Evolutionary conservation across 1,284 basidiomycete genomes (phyloP), one percentile per base, ranked within the genome.

Genomic region (Rhodotorula mucilaginosa): DNA sequence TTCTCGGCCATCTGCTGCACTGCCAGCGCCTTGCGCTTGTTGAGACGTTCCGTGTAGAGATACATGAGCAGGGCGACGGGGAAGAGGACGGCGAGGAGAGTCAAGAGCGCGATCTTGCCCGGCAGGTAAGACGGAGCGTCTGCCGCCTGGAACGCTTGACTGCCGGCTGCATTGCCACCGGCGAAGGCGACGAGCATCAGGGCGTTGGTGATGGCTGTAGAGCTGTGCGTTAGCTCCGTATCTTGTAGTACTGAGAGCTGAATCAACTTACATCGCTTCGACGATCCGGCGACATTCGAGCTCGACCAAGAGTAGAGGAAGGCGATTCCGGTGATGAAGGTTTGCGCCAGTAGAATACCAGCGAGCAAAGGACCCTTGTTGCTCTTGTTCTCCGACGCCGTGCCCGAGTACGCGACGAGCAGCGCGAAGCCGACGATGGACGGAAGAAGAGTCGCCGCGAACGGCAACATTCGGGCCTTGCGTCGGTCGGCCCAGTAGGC

Each of bases 251-350:
- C 16, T 15, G 63, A 64, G 29, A 13, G 31, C 21, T 13, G 18
- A 21, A 3, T 6, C 19, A 44, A 31, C 68, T 16, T 18, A 59
- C 76, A 52, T 39, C 77, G 89, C 83, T 89, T 89, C 2, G 87
- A 89, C 66, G 87, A 86, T 2, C 88, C 89, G 52, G 85, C 85
- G 0, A 86, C 88, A 77, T 89, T 89, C 61, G 86, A 86, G 3
- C 87, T 87, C 68, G 88, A 88, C 76, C 88, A 89, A 0, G 87
- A 86, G 73, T 88, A 89, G 26, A 89, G 83, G 0, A 86, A 84
- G 0, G 87, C 84, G 15, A 89, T 79, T 0, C 87, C 84, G 63
- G 85, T 86, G 18, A 87, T 87, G 74, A 69, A 74, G 15, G 62
- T 56, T 49, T 71, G 65, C 0, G 59, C 83, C n/a, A 89, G 80